Evolutionary conservation across 2,329 filamentous ascomycete genomes (phyloP), one percentile per base, ranked within the genome.

Genomic region (Pyrenophora teres): DNA sequence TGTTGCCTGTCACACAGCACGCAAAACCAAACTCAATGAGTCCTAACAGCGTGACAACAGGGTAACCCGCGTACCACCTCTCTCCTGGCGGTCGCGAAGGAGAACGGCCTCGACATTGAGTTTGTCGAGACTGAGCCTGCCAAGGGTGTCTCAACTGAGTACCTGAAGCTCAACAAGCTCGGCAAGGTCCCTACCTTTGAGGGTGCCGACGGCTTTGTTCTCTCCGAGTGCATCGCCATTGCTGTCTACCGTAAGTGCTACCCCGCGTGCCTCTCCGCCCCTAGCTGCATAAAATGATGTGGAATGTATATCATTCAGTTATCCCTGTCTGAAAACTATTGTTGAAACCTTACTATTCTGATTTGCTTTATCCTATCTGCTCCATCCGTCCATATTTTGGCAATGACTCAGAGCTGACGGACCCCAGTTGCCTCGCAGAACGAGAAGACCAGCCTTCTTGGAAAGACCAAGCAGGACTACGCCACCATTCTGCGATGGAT

Each of bases 401-500:
- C 49, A 40, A 57, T 63, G 66, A 73, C 65, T 69, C 65, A 66
- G 46, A 60, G 41, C 53, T 71, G 64, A 67, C 66, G 30, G 25
- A 37, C 13, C 40, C 32, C 74, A 97, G 94, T 99, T 76, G 92
- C 94, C 72, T 97, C 94, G 69, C 94, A 99, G 83, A 99, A 99
- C 79, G 94, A 97, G 88, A 97, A 97, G 89, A 99, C 94, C 71
- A 95, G 92, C 68, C 92, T 99, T 65, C 87, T 99, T 70, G 94
- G 94, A 75, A 97, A 97, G 88, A 99, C 92, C 81, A 99, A 99
- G 89, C 93, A 99, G 84, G 94, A 99, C 87, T 92, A 97, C 79
- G 94, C 94, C 70, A 92, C 92, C 67, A 99, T 99, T 78, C 84
- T 99, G 76, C 90, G 89, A 80, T 99, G 94, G 94, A 87, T 97